Percentiles rank a stretch among this genome's conserved stretches.
These are phyloP conservation scores for Tolypocladium amazonense DNA, from an alignment of 2,329 filamentous ascomycete genomes.

Conservation along the genomic window DNA sequence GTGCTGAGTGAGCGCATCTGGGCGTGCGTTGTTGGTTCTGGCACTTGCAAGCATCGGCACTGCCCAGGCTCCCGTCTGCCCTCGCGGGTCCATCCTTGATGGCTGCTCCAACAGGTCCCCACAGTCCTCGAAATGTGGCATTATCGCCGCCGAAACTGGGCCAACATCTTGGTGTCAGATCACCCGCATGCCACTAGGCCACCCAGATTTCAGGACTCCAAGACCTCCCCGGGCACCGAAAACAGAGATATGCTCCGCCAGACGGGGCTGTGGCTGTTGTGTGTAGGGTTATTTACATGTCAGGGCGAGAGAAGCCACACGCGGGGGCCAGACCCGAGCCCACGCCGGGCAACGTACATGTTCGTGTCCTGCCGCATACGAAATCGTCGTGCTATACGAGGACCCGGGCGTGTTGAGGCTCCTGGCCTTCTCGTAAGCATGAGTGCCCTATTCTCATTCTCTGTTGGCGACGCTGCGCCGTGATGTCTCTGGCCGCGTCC, in stretches of 20 bases:
- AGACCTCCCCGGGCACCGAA: neutral
- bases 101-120: neutral
- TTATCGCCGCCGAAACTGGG: neutral
- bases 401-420: too few species aligned
- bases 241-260: neutral
- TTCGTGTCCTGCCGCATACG: neutral
- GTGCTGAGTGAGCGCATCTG: neutral
- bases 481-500: neutral
- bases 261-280: neutral
- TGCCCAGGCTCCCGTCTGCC: neutral
- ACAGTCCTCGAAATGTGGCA: neutral
- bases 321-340: neutral
- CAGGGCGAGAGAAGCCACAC: neutral
- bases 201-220: neutral
- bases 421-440: too few species aligned
- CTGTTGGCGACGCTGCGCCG: neutral
- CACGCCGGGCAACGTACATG: neutral
- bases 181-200: neutral
- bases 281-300: neutral
- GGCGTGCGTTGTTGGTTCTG: neutral
- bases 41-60: neutral
- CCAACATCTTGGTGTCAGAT: neutral
- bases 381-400: neutral
- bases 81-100: neutral
- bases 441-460: neutral